Evolutionary conservation across 257 asterid species (phyloP), one percentile per base, ranked within the genome.

Genomic region (Primulina huaijiensis): DNA sequence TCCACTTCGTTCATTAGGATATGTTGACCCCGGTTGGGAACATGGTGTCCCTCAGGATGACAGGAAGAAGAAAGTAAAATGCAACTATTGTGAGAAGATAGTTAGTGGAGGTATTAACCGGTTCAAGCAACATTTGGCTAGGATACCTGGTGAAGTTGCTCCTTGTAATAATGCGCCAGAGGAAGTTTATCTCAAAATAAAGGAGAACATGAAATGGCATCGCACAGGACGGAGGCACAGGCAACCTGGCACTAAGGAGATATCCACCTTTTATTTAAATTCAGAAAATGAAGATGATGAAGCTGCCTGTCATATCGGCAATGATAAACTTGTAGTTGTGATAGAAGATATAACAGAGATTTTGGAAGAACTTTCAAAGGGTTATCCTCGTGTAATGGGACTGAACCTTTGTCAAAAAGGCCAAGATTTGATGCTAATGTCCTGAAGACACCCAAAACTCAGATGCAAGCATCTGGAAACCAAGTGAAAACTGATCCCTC

Each of bases 131-230:
- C 97, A 89, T 80, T 79, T 91, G 40, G 97, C 97, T 77, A 84
- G 92, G 78, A 91, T 91, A 76, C 93, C 96, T 20, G 96, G 97
- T 7, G 97, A 91, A 84, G 97, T 91, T 76, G 95, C 97, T 55
- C 87, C 97, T 34, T 91, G 96, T 80, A 91, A 89, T 79, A 89
- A 76, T 82, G 97, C 95, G 2, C 96, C 97, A 0, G 97, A 91
- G 75, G 96, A 91, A 59, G 97, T 89, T 30, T 91, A 85, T 82
- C 79, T 87, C 62, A 87, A 85, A 75, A 91, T 91, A 61, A 89
- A 91, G 82, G 97, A 91, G 35, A 91, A 91, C 81, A 91, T 91
- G 97, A 89, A 85, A 78, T 91, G 97, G 97, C 97, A 91, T 78
- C 95, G 96, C 33, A 87, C 96, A 0, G 96, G 97, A 69, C 80